phyloP scores from a whole-genome alignment of 768 basidiomycete genomes.

The Pleurotus tuber-regium region DNA sequence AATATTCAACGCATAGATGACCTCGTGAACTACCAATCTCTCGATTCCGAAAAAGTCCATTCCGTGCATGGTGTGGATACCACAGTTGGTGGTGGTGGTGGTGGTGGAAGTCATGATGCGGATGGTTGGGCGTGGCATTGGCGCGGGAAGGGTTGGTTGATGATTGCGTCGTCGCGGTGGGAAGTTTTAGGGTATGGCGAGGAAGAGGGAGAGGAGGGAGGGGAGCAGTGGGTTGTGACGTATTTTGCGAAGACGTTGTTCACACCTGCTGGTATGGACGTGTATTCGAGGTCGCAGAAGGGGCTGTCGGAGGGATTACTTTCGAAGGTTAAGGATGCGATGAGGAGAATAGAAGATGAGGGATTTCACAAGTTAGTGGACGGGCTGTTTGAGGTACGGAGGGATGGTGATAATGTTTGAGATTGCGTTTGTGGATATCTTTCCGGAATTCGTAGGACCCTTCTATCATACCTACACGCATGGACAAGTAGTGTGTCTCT shows the following conservation, averaged over 20 bases:
- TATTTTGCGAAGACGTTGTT: conserved; percentile 16
- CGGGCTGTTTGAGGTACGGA: conserved; percentile 3
- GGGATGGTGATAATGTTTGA: conserved; percentile 1
- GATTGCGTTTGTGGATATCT: too few relatives aligned
- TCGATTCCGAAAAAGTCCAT: conserved; percentile 1
- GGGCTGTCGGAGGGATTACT: conserved; percentile 12
- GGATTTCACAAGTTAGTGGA: not conserved
- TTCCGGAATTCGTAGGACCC: too few relatives aligned
- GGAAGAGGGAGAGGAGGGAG: not conserved
- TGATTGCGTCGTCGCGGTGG: conserved; percentile 16
- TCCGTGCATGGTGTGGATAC: conserved; percentile 7
- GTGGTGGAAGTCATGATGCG: too few relatives aligned
- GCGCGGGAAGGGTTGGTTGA: conserved; percentile 15
- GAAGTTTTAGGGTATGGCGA: conserved; percentile 14
- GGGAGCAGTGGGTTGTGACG: conserved; percentile 15
- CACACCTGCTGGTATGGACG: conserved; percentile 14
- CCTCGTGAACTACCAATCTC: conserved; percentile 8
- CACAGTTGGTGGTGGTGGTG: not conserved
- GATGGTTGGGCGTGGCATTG: conserved; percentile 11
- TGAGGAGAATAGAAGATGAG: conserved; percentile 9
- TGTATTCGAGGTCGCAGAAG: conserved; percentile 13
- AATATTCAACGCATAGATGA: conserved; percentile 2
- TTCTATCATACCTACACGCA: too few relatives aligned
- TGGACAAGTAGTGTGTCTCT: too few relatives aligned
- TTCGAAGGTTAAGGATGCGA: conserved; percentile 5